These are phyloP conservation scores for Penicillium sp. DNA, from an alignment of 2,329 filamentous ascomycete species.

Conservation along the genomic window DNA sequence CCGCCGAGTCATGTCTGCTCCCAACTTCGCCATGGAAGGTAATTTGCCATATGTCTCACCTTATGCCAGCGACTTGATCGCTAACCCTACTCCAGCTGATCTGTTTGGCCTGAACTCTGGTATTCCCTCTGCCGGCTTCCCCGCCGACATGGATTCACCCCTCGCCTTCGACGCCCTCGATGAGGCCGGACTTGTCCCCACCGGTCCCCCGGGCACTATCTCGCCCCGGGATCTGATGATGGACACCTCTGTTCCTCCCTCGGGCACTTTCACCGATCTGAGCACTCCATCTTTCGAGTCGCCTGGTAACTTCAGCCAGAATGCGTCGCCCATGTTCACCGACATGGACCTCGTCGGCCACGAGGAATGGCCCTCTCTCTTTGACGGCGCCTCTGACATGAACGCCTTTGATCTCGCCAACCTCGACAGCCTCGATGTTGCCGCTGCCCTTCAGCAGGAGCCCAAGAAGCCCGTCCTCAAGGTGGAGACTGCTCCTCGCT, in stretches of 20 bases:
- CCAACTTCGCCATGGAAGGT: slow-evolving; percentile 40
- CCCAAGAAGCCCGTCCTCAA: slow-evolving; percentile 18
- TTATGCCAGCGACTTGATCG: not conserved
- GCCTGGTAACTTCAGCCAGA: slow-evolving; percentile 67
- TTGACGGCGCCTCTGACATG: slow-evolving; percentile 32
- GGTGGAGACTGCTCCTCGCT: slow-evolving; percentile 34
- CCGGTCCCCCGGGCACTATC: slow-evolving; percentile 61
- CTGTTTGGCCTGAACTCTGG: slow-evolving; percentile 26
- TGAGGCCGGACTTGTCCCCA: slow-evolving; percentile 28
- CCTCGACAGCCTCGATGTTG: slow-evolving; percentile 31
- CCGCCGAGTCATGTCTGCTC: slow-evolving; percentile 43
- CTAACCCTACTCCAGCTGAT: slow-evolving; percentile 26
- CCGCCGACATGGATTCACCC: slow-evolving; percentile 15
- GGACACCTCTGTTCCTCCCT: slow-evolving; percentile 77
- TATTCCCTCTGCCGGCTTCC: slow-evolving; percentile 27
- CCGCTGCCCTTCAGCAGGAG: slow-evolving; percentile 17
- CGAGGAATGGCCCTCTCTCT: slow-evolving; percentile 70
- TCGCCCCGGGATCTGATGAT: slow-evolving; percentile 81
- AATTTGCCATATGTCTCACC: slow-evolving; percentile 28
- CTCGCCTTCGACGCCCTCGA: slow-evolving; percentile 16
- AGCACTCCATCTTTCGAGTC: slow-evolving; percentile 82
- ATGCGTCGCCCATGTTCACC: slow-evolving; percentile 76
- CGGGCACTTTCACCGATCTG: slow-evolving; percentile 76
- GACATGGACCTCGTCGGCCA: slow-evolving; percentile 56
- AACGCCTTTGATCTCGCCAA: slow-evolving; percentile 31